phyloP scores from a whole-genome alignment of 164 flowering plant species.

The Vitis cinerea region DNA sequence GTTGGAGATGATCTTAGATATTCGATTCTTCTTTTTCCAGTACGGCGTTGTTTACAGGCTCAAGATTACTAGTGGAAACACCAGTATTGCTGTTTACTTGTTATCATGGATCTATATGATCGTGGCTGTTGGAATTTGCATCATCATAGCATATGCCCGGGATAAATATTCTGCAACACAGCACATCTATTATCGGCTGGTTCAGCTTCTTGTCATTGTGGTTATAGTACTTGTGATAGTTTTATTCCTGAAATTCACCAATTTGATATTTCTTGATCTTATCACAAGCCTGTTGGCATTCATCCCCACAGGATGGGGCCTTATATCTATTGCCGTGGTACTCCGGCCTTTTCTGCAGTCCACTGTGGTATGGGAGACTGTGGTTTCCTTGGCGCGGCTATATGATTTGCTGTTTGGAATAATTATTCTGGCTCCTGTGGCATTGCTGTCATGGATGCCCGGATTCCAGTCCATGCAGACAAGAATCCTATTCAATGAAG shows the following conservation, averaged over 20 bases:
- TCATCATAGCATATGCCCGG: conserved; percentile 56
- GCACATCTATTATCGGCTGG: conserved; percentile 74
- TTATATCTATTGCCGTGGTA: conserved; percentile 76
- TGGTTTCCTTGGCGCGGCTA: conserved; percentile 77
- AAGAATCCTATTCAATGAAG: conserved; percentile 90
- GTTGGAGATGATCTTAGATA: conserved; percentile 77
- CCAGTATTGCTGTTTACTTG: conserved; percentile 75
- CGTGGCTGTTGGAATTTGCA: conserved; percentile 52
- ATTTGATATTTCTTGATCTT: conserved; percentile 50
- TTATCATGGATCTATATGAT: conserved; percentile 77
- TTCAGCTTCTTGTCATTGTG: conserved; percentile 57
- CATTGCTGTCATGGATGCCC: conserved; percentile 92
- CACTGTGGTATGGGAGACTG: conserved; percentile 77
- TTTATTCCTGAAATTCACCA: conserved; percentile 56
- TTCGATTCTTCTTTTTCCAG: conserved; percentile 97
- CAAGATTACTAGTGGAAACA: conserved; percentile 45
- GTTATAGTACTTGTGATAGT: conserved; percentile 52
- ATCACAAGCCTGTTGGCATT: conserved; percentile 72
- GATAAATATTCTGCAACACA: conserved; percentile 74
- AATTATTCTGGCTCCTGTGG: conserved; percentile 83
- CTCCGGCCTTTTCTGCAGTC: conserved; percentile 74
- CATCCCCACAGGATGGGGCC: conserved; percentile 95
- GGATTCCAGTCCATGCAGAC: conserved; percentile 95
- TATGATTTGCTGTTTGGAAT: conserved; percentile 79
- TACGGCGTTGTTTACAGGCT: conserved; percentile 85